Conservation (phyloP, 306 rosid genomes). For the Rosa chinensis region DNA sequence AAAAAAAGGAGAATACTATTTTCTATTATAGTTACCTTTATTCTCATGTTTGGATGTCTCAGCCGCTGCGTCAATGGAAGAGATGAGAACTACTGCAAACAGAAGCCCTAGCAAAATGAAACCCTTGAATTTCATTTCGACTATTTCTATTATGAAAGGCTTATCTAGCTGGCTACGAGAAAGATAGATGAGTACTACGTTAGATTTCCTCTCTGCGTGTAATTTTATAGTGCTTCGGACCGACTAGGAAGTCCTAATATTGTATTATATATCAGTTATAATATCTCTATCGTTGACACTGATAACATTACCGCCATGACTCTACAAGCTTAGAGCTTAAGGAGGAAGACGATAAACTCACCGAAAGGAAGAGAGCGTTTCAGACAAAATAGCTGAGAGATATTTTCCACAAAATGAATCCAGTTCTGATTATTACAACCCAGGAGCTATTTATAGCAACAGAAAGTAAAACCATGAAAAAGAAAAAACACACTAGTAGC, state of each 20-base stretch:
- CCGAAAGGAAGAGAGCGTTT: too few relatives aligned
- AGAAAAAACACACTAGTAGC: too few relatives aligned
- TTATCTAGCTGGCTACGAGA: background rate
- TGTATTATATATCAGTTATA: too few relatives aligned
- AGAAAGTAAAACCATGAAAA: too few relatives aligned
- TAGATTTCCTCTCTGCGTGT: background rate
- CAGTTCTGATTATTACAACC: too few relatives aligned
- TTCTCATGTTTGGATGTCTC: slow-evolving; percentile 7
- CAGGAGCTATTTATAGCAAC: too few relatives aligned
- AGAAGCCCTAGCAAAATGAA: background rate
- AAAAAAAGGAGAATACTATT: background rate
- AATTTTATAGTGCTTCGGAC: background rate
- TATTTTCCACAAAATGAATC: too few relatives aligned
- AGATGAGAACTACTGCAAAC: background rate
- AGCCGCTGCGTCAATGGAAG: background rate
- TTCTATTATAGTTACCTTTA: background rate
- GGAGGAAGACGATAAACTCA: too few relatives aligned
- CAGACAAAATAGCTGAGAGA: too few relatives aligned
- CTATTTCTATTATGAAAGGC: background rate
- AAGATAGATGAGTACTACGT: background rate
- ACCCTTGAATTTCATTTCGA: slow-evolving; percentile 1
- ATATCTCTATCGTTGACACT: background rate
- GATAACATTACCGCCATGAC: too few relatives aligned
- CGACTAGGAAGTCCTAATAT: background rate
- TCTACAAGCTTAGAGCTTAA: too few relatives aligned